Evolutionary conservation across 805 yeast species (phyloP), one percentile per base, ranked within the genome.

Genomic region (Phaffomyces opuntiae): DNA sequence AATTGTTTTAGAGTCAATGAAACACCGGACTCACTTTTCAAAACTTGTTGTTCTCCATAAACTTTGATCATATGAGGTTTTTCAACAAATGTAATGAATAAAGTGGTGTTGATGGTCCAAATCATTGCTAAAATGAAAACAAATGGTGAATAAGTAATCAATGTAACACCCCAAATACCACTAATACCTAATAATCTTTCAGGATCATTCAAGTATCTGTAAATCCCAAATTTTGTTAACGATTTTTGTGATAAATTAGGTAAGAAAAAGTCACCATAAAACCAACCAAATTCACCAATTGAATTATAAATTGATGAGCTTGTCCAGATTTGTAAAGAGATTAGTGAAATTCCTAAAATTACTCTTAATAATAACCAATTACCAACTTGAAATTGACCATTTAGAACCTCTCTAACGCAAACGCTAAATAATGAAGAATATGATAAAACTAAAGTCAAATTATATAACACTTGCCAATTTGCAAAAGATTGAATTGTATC

Each of bases 281-380:
- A 86, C 93, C 93, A 86, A n/a, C 95, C 93, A 63, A 81, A 84
- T 49, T 83, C 83, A 2, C 91, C 91, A 52, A 86, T 78, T 42
- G 85, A 79, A 38, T 77, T 77, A 51, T 80, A 73, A 34, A 85
- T 83, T 29, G 87, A 83, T 24, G 71, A 55, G 53, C 83, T 79
- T 33, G 87, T 82, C 83, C 87, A 80, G 16, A 74, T 59, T 55
- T 86, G 95, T 27, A 86, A 68, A 8, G 72, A 53, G 14, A 81
- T 67, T 33, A 84, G 67, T 48, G 78, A 60, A 1, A 65, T 49
- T 11, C 91, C 91, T 40, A 81, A 56, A 44, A 83, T 81, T n/a
- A 75, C 52, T 46, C 84, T 63, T 49, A 80, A 70, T 39, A 66
- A 68, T 51, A 74, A 62, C 70, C 72, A 75, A 49, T 72, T 66